These are phyloP conservation scores for Coccomyxa sp. DNA, from an alignment of 139 green algal genomes.

Conservation along the genomic window DNA sequence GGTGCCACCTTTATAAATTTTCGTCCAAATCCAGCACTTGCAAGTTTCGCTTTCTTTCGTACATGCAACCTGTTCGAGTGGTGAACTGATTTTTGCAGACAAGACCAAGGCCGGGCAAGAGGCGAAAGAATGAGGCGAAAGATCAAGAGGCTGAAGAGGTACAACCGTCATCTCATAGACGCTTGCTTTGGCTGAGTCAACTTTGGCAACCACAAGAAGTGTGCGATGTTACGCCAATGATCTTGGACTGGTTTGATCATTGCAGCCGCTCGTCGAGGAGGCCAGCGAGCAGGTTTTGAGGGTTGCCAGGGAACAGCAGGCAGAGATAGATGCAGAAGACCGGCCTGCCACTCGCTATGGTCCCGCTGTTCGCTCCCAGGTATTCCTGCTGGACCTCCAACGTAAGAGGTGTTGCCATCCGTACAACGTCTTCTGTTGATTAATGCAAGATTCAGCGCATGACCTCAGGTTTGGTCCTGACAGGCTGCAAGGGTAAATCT, in stretches of 20 bases:
- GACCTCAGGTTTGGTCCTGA: no score
- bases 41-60: neutral
- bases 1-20: neutral
- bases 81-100: constrained; percentile 31
- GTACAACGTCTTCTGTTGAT: no score
- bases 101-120: constrained; percentile 38
- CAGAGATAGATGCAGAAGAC: constrained; percentile 77
- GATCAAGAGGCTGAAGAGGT: constrained; percentile 20
- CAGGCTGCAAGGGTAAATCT: neutral
- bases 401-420: no score
- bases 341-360: constrained; percentile 1
- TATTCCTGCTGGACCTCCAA: neutral
- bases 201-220: no score
- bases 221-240: no score
- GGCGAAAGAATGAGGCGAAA: constrained; percentile 28
- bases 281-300: constrained; percentile 71
- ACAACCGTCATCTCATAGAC: neutral
- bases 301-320: constrained; percentile 75
- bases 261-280: constrained; percentile 42
- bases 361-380: neutral
- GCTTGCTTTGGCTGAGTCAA: no score
- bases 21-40: neutral
- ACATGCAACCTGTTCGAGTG: neutral
- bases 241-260: neutral
- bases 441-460: no score